phyloP scores from a whole-genome alignment of 2,329 filamentous ascomycete species.

The Rutstroemia sp. region DNA sequence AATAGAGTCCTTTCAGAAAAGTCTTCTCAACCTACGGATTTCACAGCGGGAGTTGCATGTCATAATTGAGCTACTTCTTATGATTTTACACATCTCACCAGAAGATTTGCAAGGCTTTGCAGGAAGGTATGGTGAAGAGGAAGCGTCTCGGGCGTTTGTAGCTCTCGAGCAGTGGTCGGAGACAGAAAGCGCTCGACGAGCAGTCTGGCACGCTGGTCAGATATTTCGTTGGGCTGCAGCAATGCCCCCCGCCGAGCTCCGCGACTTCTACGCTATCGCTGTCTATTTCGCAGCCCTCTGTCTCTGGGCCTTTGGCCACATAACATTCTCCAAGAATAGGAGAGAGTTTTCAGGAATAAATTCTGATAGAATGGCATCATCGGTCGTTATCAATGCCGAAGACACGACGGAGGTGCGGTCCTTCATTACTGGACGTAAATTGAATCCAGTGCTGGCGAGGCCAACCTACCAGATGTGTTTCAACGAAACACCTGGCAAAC shows the following conservation, averaged over 20 bases:
- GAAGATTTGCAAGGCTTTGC: slow-evolving; percentile 17
- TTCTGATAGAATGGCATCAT: too few species aligned
- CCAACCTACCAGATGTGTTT: background rate
- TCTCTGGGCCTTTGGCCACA: slow-evolving; percentile 42
- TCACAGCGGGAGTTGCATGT: slow-evolving; percentile 2
- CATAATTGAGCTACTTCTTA: slow-evolving; percentile 12
- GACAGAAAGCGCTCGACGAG: slow-evolving; percentile 42
- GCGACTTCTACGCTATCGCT: slow-evolving; percentile 60
- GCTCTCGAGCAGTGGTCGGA: slow-evolving; percentile 7
- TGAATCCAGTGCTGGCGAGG: background rate
- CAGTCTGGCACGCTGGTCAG: slow-evolving; percentile 19
- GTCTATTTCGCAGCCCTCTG: slow-evolving; percentile 62
- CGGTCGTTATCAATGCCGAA: background rate
- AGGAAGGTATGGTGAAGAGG: slow-evolving; percentile 16
- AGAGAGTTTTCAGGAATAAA: too few species aligned
- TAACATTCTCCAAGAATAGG: background rate
- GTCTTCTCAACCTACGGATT: background rate
- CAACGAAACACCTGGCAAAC: background rate
- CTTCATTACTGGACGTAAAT: background rate
- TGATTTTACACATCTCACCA: slow-evolving; percentile 11
- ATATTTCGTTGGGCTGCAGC: slow-evolving; percentile 23
- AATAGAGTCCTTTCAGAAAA: background rate
- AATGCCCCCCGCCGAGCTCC: slow-evolving; percentile 46
- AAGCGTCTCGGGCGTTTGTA: slow-evolving; percentile 4
- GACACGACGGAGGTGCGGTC: background rate